These are phyloP conservation scores for Xylaria telfairii DNA, from an alignment of 495 filamentous ascomycete genomes.

Conservation along the genomic window DNA sequence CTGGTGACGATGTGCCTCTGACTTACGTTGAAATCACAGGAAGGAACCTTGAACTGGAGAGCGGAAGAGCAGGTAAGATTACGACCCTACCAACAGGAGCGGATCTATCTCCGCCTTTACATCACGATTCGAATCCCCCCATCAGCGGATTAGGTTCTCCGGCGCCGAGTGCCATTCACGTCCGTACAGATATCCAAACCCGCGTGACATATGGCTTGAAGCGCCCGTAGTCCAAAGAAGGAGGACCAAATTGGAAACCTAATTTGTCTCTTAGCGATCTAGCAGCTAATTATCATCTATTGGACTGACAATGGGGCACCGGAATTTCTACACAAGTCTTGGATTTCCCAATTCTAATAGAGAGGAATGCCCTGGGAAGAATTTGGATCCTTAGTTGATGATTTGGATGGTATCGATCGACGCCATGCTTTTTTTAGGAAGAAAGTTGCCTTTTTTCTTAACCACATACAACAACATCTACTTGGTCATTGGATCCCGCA, in stretches of 20 bases:
- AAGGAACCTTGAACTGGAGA: not conserved
- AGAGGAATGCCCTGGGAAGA: too few species aligned
- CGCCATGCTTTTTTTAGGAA: too few species aligned
- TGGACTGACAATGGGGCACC: too few species aligned
- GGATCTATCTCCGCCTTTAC: not conserved
- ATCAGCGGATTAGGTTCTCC: not conserved
- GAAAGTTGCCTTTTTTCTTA: too few species aligned
- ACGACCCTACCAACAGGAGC: not conserved
- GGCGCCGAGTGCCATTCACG: slow-evolving; percentile 27
- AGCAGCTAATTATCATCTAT: too few species aligned
- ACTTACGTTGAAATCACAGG: slow-evolving; percentile 27
- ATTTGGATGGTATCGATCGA: too few species aligned
- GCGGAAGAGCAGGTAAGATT: not conserved
- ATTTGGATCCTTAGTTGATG: too few species aligned
- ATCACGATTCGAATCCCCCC: not conserved
- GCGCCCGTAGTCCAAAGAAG: not conserved
- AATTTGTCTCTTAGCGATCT: too few species aligned
- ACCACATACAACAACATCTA: too few species aligned
- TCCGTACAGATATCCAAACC: slow-evolving; percentile 31
- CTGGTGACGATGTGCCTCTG: slow-evolving; percentile 31
- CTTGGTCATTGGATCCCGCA: too few species aligned
- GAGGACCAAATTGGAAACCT: not conserved
- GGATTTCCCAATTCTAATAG: too few species aligned
- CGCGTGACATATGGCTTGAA: not conserved
- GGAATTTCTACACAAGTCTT: too few species aligned